Conservation (phyloP, 495 filamentous ascomycete species). For the Aspergillus nanangensis region DNA sequence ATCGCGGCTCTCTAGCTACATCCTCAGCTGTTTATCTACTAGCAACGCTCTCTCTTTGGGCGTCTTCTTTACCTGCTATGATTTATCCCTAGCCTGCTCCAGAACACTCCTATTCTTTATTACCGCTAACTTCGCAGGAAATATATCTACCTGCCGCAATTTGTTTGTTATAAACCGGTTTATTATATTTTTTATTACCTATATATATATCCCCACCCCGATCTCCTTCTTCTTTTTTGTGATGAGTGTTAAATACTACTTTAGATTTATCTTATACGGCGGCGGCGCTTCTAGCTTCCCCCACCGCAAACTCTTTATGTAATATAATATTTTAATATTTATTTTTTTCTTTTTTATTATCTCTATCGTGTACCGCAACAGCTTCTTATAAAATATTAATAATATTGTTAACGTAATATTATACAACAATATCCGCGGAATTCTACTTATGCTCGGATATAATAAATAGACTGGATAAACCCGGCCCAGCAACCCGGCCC, state of each 20-base stretch:
- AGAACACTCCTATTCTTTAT: constrained; percentile 15
- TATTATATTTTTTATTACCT: constrained; percentile 61
- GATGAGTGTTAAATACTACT: constrained; percentile 52
- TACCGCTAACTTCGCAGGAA: constrained; percentile 28
- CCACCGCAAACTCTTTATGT: constrained; percentile 57
- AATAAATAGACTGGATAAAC: too few relatives aligned
- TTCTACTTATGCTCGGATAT: constrained; percentile 63
- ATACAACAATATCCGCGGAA: constrained; percentile 75
- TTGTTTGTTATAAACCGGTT: constrained; percentile 53
- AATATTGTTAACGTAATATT: constrained; percentile 83
- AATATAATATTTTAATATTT: constrained; percentile 72
- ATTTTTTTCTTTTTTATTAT: constrained; percentile 73
- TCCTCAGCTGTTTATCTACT: constrained; percentile 69
- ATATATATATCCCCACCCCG: constrained; percentile 50
- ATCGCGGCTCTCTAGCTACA: constrained; percentile 48
- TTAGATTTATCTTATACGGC: constrained; percentile 46
- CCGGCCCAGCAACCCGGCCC: too few relatives aligned
- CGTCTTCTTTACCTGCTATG: constrained; percentile 51
- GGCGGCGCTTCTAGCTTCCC: constrained; percentile 45
- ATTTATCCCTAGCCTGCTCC: constrained; percentile 4
- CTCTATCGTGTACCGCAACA: constrained; percentile 78
- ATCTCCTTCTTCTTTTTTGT: constrained; percentile 43
- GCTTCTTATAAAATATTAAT: constrained; percentile 79
- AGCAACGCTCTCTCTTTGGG: constrained; percentile 63
- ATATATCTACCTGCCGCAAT: constrained; percentile 29